Percentiles rank a stretch among this genome's conserved stretches.
Evolutionary conservation across 2,329 filamentous ascomycete genomes (phyloP).

Genomic region (Aspergillus tamarii): DNA sequence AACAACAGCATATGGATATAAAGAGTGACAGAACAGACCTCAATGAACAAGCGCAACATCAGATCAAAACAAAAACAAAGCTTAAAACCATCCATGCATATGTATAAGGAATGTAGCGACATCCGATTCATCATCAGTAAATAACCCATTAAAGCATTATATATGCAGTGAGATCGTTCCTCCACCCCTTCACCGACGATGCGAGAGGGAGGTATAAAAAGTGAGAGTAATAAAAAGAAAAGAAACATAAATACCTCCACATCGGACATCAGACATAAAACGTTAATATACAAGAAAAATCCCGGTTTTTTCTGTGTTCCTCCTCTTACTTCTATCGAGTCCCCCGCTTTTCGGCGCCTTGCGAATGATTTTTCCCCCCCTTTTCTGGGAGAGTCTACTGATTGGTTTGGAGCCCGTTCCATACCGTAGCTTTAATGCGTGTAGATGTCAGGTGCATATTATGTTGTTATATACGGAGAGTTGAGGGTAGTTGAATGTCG

Average conservation of each 20-base stretch:
- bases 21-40: background rate
- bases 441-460: background rate
- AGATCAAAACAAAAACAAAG: background rate
- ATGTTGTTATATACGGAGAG: background rate
- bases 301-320: background rate
- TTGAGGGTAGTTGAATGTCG: background rate
- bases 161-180: constrained; percentile 2
- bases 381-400: background rate
- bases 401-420: background rate
- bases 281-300: constrained; percentile 8
- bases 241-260: background rate
- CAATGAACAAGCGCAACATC: background rate
- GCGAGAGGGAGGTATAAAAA: background rate
- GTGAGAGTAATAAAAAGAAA: background rate
- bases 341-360: background rate
- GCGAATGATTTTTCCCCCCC: background rate
- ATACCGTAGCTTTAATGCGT: background rate
- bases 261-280: constrained; percentile 10
- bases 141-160: constrained; percentile 6
- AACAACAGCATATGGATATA: constrained; percentile 1
- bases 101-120: constrained; percentile 16
- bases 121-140: constrained; percentile 13
- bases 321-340: background rate
- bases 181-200: background rate
- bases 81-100: constrained; percentile 6